Base-by-base conservation (phyloP, 1,139 yeast genomes). In the Scheffersomyces parashehatae region DNA sequence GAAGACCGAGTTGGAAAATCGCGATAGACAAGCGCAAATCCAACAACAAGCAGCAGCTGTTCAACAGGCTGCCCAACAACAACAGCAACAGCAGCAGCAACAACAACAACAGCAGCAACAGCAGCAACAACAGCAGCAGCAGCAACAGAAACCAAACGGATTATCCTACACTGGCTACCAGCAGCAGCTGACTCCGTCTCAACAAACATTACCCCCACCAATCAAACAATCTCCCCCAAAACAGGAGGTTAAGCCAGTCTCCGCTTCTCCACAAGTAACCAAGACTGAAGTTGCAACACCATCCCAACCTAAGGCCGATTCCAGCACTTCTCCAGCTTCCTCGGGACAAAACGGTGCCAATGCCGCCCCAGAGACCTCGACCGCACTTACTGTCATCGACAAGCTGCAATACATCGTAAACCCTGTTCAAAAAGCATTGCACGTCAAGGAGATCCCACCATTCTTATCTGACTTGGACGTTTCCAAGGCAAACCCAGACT, bases 391-490 rank as follows among this genome's bases (percentile, higher is more conserved):
- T 9, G 60, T 73, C 34, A 59, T 71, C 44, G 78, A 73, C 58
- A 68, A 67, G 57, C 58, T 66, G 35, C 78, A 73, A 54, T 73
- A 73, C 56, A 59, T 73, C 34, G 78, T 73, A 35, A 67, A 70
- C 52, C 75, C 77, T 3, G 51, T 62, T 31, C 74, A 73, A 53
- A 71, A 63, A 57, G 74, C 76, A 29, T 58, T 68, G 55, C 96
- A 86, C 61, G 78, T 81, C 45, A 86, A 86, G 62, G 86, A 85
- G 51, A 84, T 85, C 51, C 95, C 95, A 15, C 88, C 88, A 41
- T 88, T 88, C 59, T 77, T 91, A 59, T 77, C 87, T 32, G 96
- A 88, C 59, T 73, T 89, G 59, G 97, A 90, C 64, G 83, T 91
- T 32, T 79, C 82, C 49, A 78, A 83, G 56, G 90, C 93, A 26